Conservation (phyloP, 129 eudicot genomes). For the Dittrichia graveolens region DNA sequence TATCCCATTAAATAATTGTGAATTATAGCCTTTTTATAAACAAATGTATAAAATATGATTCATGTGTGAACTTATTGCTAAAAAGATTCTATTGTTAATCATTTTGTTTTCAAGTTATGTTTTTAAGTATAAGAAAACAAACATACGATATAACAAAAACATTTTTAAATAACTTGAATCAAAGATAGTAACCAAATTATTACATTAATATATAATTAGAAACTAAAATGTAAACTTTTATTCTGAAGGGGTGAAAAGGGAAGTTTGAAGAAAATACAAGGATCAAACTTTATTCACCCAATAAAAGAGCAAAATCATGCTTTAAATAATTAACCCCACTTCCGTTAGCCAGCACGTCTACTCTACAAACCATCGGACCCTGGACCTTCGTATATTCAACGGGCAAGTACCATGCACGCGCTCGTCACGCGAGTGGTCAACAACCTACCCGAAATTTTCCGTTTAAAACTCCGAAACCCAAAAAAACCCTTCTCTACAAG, state of each 20-base stretch:
- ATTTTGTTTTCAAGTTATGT: background rate
- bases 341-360: constrained; percentile 21
- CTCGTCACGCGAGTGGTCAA: constrained; percentile 22
- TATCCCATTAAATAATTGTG: no score
- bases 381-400: background rate
- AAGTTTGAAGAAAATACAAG: background rate
- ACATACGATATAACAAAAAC: background rate
- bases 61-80: no score
- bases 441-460: constrained; percentile 4
- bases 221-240: background rate
- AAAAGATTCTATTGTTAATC: background rate
- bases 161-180: background rate
- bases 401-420: constrained; percentile 20
- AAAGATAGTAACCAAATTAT: background rate
- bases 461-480: constrained; percentile 42
- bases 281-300: background rate
- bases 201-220: background rate
- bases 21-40: no score
- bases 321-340: constrained; percentile 24
- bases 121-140: background rate
- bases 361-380: constrained; percentile 12
- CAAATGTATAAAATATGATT: no score
- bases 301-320: background rate
- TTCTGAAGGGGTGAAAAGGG: background rate
- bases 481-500: constrained; percentile 34